Base-by-base conservation (phyloP, 352 stramenopile genomes). In the Pseudoperonospora humuli region DNA sequence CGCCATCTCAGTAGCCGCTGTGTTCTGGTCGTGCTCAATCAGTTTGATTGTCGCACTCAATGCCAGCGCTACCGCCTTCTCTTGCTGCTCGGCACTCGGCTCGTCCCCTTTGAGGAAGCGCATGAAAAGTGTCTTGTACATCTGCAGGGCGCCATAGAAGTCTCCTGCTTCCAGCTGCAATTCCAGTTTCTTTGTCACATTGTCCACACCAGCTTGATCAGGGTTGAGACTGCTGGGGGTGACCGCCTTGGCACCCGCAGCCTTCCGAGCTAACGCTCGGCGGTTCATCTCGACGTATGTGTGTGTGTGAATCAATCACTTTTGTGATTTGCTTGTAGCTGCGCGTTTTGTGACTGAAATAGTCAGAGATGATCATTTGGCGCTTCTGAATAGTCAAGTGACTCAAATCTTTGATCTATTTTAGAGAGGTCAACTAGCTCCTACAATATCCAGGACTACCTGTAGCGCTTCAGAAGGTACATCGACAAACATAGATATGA, bases 121-220 rank as follows among this genome's bases (percentile, higher is more conserved):
- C 71, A 86, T 92, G 58, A 88, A 92, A 13, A 95, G 66, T 50
- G 80, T 92, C 72, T 92, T 91, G 72, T 95, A 95, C 78, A 93
- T 87, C 54, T 95, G 83, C 50, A 95, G 50, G 42, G 83, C 83
- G 39, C 82, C 77, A 57, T 95, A 95, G 46, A 78, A 87, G 44
- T 95, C 78, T 9, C 78, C 78, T n/a, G 70, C 62, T 28, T 42
- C 61, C 28, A 93, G 64, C 62, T 88, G 76, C 42, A 54, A 54
- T 49, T 87, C 66, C 17, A 95, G 60, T 42, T 92, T 92, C 41
- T 79, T 70, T 13, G 52, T 70, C 21, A 93, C 80, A 42, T 88
- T 90, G 38, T 86, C 75, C 34, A 87, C 67, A 8, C 75, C 76
- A 1, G 54, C 62, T n/a, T 57, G 38, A 25, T 84, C 75, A n/a